A percentile compares a stretch with the other conserved stretches of the same genome.
phyloP scores from a whole-genome alignment of 805 yeast genomes.

The Starmerella sirachaensis region DNA sequence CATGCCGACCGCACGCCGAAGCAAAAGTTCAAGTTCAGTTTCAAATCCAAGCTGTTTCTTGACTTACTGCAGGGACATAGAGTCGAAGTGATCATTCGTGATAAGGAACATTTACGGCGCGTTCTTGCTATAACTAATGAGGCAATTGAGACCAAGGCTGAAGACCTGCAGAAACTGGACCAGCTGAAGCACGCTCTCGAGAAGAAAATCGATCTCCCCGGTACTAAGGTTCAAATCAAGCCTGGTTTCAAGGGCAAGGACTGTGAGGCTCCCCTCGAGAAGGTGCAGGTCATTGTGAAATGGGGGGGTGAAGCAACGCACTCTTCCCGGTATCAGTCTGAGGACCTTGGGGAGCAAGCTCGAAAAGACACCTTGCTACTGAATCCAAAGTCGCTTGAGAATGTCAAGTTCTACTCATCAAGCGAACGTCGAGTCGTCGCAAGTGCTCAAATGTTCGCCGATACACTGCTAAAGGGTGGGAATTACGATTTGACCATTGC shows the following conservation, averaged over 20 bases:
- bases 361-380: slow-evolving; percentile 82
- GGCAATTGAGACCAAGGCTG: slow-evolving; percentile 65
- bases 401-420: slow-evolving; percentile 77
- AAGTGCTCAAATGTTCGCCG: slow-evolving; percentile 78
- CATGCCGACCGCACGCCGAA: slow-evolving; percentile 99
- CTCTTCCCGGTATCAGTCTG: slow-evolving; percentile 87
- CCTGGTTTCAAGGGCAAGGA: slow-evolving; percentile 39
- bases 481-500: slow-evolving; percentile 71
- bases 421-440: slow-evolving; percentile 92
- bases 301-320: slow-evolving; percentile 99
- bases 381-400: slow-evolving; percentile 71
- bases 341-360: slow-evolving; percentile 89
- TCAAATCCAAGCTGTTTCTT: slow-evolving; percentile 74
- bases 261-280: slow-evolving; percentile 58
- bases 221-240: slow-evolving; percentile 90
- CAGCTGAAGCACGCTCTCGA: slow-evolving; percentile 75
- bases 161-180: slow-evolving; percentile 63
- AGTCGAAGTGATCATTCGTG: slow-evolving; percentile 90
- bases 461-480: slow-evolving; percentile 62
- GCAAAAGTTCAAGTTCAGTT: slow-evolving; percentile 92
- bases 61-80: slow-evolving; percentile 85
- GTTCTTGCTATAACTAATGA: slow-evolving; percentile 73
- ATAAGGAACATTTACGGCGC: slow-evolving; percentile 70
- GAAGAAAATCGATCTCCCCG: slow-evolving; percentile 82
- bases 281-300: slow-evolving; percentile 87